Base-by-base conservation (phyloP, 2,329 filamentous ascomycete genomes). In the Diaporthe nobilis region DNA sequence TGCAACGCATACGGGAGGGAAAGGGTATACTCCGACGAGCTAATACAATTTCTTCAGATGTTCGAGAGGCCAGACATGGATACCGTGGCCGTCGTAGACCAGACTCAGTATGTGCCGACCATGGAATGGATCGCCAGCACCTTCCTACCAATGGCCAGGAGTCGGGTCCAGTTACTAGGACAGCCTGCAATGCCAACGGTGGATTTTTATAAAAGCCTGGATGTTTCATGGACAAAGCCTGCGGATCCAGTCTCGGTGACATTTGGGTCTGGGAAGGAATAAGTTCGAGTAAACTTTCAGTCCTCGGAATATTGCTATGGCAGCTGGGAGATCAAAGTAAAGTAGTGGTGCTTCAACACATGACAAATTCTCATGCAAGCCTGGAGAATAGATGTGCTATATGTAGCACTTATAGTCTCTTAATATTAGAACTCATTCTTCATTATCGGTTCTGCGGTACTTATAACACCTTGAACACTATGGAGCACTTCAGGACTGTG, bases 171-270 rank as follows among this genome's bases (percentile, higher is more conserved):
- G n/a, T 13, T 6, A 20, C 25, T 44, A 12, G 25, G 39, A 8
- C 9, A 60, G 28, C 42, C 55, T n/a, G 39, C 12, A 25, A 13
- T 31, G 1, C 39, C 13, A 42, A 61, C 22, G 31, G 22, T 42
- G 20, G 55, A 28, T 10, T 31, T 63, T n/a, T 72, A 25, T 17
- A 9, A 13, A 6, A 28, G 12, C 12, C 10, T 72, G 20, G 70
- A 72, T 49, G 57, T 72, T 15, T 72, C 70, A 13, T 51, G 70
- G 70, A 72, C 70, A 15, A 72, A 53, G 42, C 70, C 55, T 28
- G n/a, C n/a, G 4, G n/a, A 44, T 28, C 39, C 22, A n/a, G 10
- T 39, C 31, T 22, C 22, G 13, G 42, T 15, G 42, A 7, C 42
- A 44, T 15, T 17, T 12, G 37, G 37, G 37, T 39, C 37, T 39